Base-by-base conservation (phyloP, 768 basidiomycete genomes). In the Cyclocybe cylindracea region DNA sequence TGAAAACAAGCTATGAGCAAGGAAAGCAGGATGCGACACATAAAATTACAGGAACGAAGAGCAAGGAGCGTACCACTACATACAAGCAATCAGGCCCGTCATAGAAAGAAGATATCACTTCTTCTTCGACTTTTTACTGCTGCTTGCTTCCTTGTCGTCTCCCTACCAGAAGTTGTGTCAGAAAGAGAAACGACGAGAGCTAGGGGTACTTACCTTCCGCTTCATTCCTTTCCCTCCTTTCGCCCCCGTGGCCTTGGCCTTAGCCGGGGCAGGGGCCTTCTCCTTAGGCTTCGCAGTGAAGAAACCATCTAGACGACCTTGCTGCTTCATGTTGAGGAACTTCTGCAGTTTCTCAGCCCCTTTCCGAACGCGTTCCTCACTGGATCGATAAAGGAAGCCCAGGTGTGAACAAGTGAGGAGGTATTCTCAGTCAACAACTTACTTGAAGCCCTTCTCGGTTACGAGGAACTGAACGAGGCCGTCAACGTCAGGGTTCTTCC, bases 361-460 rank as follows among this genome's bases (percentile, higher is more conserved):
- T 66, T 91, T 94, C 31, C 96, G 85, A 3, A 99, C 93, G 16
- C 97, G 88, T 8, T 99, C 97, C 76, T 98, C 97, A 59, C 96
- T 98, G 63, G 29, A 38, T 31, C 44, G 16, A 55, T 32, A 59
- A 51, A 32, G 8, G 7, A 31, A 10, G 19, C 10, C 10, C 4
- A 2, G 4, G n/a, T 7, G 32, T 57, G 42, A 39, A 13, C 5
- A 32, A 8, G 53, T 13, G 24, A 29, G 52, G 32, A 14, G 39
- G 18, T 34, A 39, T 8, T 35, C 13, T 19, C 44, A 49, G 40
- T 43, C 24, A 52, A 50, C 50, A 32, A 73, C 86, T 51, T 58
- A 97, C 96, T 88, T 96, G 84, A 99, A 99, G 5, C 97, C 97
- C 66, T 99, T 98, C 64, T 98, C 91, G 35, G 73, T 84, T 11